phyloP scores from a whole-genome alignment of 139 green algal species.

The Helicosporidium sp. region DNA sequence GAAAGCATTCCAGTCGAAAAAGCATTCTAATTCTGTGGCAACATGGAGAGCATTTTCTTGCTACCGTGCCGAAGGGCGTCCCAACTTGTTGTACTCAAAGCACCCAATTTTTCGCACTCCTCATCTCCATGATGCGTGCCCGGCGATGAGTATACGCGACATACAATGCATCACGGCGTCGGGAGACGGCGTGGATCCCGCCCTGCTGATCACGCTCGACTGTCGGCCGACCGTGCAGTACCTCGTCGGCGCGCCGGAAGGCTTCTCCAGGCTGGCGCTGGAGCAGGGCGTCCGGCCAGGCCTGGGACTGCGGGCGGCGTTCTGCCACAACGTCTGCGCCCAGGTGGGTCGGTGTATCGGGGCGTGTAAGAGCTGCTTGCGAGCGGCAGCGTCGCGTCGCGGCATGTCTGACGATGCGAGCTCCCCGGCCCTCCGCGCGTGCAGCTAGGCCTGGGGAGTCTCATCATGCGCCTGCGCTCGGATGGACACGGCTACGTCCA shows the following conservation, averaged over 20 bases:
- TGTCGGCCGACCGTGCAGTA: conserved; percentile 24
- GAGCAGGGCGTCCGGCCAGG: conserved; percentile 43
- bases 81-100: neutral
- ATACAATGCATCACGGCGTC: conserved; percentile 20
- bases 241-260: conserved; percentile 46
- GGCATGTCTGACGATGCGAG: no score
- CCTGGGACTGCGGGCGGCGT: conserved; percentile 13
- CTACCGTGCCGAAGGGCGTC: no score
- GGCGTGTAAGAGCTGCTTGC: no score
- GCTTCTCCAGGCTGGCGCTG: conserved; percentile 38
- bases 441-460: conserved; percentile 29
- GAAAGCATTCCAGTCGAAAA: no score
- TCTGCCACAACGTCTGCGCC: conserved; percentile 1
- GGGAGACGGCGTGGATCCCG: conserved; percentile 30
- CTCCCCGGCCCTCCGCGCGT: no score
- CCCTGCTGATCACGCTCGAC: conserved; percentile 21
- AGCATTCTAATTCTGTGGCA: no score
- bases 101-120: no score
- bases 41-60: no score
- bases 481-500: conserved; percentile 38
- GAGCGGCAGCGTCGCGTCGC: neutral
- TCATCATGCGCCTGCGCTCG: conserved; percentile 44
- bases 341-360: no score
- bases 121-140: no score
- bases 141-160: conserved; percentile 4